Evolutionary conservation across 768 basidiomycete species (phyloP), one percentile per base, ranked within the genome.

Genomic region (Clavaria fumosa): DNA sequence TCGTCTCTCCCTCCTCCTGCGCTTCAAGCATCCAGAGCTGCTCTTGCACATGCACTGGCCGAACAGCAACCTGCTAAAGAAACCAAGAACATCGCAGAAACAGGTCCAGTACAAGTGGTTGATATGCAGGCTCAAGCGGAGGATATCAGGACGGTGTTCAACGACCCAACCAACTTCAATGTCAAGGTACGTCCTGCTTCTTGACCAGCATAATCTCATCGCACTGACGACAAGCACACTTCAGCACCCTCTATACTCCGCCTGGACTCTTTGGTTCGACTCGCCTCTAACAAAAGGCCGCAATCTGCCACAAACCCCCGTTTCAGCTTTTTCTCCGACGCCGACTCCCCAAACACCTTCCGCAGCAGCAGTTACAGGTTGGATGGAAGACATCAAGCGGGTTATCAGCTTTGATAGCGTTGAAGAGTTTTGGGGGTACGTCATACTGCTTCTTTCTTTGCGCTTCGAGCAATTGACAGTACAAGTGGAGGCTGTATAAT

Each of bases 341-440:
- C 79, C 85, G 41, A 44, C 72, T 43, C 71, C 74, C 27, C 72
- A 75, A 47, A 85, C 85, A 1, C 81, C 85, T 28, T 64, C 78
- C 40, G 72, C 64, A 9, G 62, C 69, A 34, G 78, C 81, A 31
- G 84, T 82, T 20, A 73, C 75, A 54, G 84, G 83, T 15, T 99
- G 95, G 95, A 95, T 96, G 86, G 93, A 99, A 52, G 89, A 96
- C 51, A 91, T 99, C 52, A 88, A 91, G 51, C 81, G 84, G 40
- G 93, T 99, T 38, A 88, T 96, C 55, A 78, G 72, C 43, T 95
- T 99, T 53, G 84, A 93, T 52, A 85, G 81, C 42, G 95, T 99
- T 14, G 95, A 99, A 61, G 93, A 96, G 58, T 99, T 99, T 62
- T 99, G 95, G 95, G 93, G 93, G 83, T 84, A 49, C 49, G 78